phyloP scores from a whole-genome alignment of 2,329 filamentous ascomycete genomes.

The Stenocarpella maydis region DNA sequence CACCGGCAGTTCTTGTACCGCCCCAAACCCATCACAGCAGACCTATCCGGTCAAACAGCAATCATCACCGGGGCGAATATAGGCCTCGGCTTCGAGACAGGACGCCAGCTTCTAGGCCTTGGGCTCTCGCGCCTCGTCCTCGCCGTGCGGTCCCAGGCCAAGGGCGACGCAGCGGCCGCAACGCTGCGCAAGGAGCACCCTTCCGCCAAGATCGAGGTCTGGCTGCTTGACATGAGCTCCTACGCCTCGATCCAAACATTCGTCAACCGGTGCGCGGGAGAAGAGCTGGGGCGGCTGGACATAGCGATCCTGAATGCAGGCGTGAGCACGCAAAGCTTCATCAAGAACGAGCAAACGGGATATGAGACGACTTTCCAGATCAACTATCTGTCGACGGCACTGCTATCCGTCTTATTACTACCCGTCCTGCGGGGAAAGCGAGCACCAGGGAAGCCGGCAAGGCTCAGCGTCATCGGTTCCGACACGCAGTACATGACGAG shows the following conservation, averaged over 20 bases:
- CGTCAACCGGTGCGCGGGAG: constrained; percentile 37
- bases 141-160: constrained; percentile 47
- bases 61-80: constrained; percentile 55
- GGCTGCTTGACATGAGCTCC: constrained; percentile 26
- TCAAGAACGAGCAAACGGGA: constrained; percentile 4
- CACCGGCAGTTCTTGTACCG: constrained; percentile 12
- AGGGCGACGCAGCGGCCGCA: constrained; percentile 41
- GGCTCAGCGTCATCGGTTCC: background rate
- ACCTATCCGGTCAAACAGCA: constrained; percentile 40
- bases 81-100: constrained; percentile 52
- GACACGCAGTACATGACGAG: background rate
- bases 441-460: background rate
- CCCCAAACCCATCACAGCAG: constrained; percentile 12
- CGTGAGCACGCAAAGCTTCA: background rate
- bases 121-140: constrained; percentile 50
- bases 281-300: constrained; percentile 48
- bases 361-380: constrained; percentile 38
- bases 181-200: constrained; percentile 6
- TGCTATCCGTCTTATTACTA: constrained; percentile 36
- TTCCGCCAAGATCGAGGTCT: background rate
- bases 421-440: constrained; percentile 34
- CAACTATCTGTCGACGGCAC: constrained; percentile 38
- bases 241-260: constrained; percentile 27
- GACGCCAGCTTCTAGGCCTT: constrained; percentile 47
- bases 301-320: constrained; percentile 50